These are phyloP conservation scores for Allium cepa DNA, from an alignment of 106 monocot genomes.

Conservation along the genomic window DNA sequence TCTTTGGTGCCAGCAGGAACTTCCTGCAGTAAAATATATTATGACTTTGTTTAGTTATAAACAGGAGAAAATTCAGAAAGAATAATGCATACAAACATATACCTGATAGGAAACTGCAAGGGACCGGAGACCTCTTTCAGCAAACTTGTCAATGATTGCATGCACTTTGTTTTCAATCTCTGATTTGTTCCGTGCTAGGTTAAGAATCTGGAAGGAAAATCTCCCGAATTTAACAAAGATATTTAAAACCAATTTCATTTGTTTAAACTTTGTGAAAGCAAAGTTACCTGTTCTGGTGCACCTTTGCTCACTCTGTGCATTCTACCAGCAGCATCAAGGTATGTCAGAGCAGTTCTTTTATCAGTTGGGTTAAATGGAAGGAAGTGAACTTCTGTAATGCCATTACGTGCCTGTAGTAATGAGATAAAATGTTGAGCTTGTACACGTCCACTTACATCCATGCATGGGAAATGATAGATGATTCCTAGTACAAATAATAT, in stretches of 20 bases:
- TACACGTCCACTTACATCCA: background rate
- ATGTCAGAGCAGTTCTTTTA: conserved; percentile 56
- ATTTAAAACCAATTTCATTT: no score
- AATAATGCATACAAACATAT: background rate
- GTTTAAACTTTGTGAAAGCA: background rate
- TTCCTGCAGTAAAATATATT: conserved; percentile 14
- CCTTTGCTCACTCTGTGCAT: conserved; percentile 62
- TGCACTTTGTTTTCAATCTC: conserved; percentile 43
- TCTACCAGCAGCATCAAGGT: conserved; percentile 42
- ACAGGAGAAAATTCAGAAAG: no score
- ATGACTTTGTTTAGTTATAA: no score
- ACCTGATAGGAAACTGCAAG: conserved; percentile 58
- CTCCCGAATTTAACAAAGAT: background rate
- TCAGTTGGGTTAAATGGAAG: conserved; percentile 61
- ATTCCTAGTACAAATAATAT: background rate
- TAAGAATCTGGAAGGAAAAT: conserved; percentile 25
- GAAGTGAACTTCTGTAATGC: conserved; percentile 45
- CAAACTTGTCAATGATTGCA: conserved; percentile 41
- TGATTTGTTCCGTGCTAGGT: conserved; percentile 30
- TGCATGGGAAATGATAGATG: background rate
- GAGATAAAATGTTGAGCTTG: background rate
- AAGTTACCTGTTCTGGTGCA: conserved; percentile 48
- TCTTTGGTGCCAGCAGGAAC: conserved; percentile 43
- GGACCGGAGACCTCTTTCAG: conserved; percentile 47
- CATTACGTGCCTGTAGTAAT: conserved; percentile 36